phyloP scores from a whole-genome alignment of 169 alveolate species.

The Perkinsus chesapeaki region DNA sequence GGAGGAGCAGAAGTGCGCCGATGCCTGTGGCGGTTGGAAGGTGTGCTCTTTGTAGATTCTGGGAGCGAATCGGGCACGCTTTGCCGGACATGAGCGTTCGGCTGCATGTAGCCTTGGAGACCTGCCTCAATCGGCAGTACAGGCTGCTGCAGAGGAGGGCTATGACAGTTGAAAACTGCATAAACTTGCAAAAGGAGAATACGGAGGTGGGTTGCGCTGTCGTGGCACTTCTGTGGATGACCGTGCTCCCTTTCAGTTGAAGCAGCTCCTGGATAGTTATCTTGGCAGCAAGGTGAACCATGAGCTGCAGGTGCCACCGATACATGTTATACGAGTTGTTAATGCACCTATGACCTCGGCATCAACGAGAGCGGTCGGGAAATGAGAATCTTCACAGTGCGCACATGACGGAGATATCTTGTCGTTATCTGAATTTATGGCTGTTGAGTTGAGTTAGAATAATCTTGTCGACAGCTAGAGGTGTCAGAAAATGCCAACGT shows the following conservation, averaged over 20 bases:
- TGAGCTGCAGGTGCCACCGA: conserved; percentile 33
- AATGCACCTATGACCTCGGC: neutral
- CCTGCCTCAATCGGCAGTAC: neutral
- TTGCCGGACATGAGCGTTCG: conserved; percentile 11
- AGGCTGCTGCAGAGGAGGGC: neutral
- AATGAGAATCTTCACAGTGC: neutral
- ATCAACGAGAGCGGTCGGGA: neutral
- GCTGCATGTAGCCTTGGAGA: neutral
- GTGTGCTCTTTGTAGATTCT: neutral
- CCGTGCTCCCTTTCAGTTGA: neutral
- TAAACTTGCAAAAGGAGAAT: neutral
- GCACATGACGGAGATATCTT: neutral
- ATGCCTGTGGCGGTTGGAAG: neutral
- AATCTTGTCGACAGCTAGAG: neutral
- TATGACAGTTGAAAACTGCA: neutral
- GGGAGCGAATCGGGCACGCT: conserved; percentile 10
- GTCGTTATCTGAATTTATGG: neutral
- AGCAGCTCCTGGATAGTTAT: conserved; percentile 21
- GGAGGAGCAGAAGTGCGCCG: neutral
- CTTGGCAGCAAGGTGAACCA: conserved; percentile 33
- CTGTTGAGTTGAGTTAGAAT: neutral
- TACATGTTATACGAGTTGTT: conserved; percentile 11
- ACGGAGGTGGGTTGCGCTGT: neutral
- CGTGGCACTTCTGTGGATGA: neutral
- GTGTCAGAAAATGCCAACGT: neutral